Evolutionary conservation across 2,329 filamentous ascomycete genomes (phyloP).

Genomic region (Emmonsia crescens): DNA sequence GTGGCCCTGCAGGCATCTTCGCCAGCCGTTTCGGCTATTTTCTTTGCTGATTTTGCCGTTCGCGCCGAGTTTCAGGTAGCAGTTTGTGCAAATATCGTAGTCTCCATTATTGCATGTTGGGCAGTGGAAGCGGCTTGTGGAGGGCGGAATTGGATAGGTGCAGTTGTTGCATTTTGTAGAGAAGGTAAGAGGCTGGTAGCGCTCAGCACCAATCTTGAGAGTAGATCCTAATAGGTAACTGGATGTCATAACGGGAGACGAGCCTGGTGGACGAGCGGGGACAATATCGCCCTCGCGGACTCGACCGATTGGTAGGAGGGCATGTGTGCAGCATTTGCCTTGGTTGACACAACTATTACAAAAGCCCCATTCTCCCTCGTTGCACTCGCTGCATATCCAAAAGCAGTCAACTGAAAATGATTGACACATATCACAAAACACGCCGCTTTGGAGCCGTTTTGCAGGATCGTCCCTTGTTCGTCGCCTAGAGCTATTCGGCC

Average conservation of each 20-base stretch:
- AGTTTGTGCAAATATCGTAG: conserved; percentile 72
- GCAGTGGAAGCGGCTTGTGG: conserved; percentile 67
- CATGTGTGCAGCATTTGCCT: conserved; percentile 69
- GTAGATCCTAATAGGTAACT: conserved; percentile 24
- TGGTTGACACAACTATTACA: conserved; percentile 80
- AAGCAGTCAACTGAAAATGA: conserved; percentile 70
- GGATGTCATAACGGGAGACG: conserved; percentile 16
- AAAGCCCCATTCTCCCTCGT: conserved; percentile 90
- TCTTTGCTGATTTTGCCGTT: conserved; percentile 57
- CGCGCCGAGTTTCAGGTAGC: conserved; percentile 59
- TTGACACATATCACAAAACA: conserved; percentile 71
- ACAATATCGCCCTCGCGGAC: conserved; percentile 25
- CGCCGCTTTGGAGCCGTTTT: conserved; percentile 60
- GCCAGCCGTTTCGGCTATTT: conserved; percentile 72
- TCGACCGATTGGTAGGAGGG: conserved; percentile 65
- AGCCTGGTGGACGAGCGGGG: conserved; percentile 8
- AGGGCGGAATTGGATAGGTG: conserved; percentile 58
- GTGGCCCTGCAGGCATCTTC: conserved; percentile 68
- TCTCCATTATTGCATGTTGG: conserved; percentile 66
- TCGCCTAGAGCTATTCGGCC: conserved; percentile 32
- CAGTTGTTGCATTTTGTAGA: conserved; percentile 71
- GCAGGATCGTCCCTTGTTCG: conserved; percentile 58
- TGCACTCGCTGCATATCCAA: conserved; percentile 81
- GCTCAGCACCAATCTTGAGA: conserved; percentile 33
- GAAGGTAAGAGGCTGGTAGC: conserved; percentile 60